Conservation (phyloP, 169 alveolate species). For the Eimeria necatrix region DNA sequence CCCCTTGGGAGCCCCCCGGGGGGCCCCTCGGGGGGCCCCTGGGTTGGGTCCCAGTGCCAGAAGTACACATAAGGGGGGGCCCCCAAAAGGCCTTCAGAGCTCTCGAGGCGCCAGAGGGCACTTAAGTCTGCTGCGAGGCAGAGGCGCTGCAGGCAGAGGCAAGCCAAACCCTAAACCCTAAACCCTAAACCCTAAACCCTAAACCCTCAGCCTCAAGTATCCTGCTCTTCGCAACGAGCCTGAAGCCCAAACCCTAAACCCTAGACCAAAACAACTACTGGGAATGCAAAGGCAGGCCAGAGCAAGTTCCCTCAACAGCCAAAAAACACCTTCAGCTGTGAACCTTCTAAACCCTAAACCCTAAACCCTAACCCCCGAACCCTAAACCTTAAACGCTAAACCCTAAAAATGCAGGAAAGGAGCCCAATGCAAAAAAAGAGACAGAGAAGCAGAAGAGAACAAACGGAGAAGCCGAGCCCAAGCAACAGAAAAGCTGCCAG, state of each 20-base stretch:
- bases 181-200: constrained; percentile 15
- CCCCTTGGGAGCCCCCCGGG: too few species aligned
- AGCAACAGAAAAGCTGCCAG: too few species aligned
- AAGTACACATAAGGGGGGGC: not conserved
- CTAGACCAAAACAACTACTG: too few species aligned
- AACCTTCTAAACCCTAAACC: too few species aligned
- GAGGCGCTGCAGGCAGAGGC: constrained; percentile 21
- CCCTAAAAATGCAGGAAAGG: not conserved
- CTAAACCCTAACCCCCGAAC: not conserved
- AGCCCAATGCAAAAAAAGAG: too few species aligned
- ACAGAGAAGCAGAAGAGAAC: not conserved
- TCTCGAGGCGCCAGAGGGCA: not conserved
- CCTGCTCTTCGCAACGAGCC: too few species aligned
- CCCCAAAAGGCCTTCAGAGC: not conserved
- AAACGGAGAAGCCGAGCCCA: not conserved
- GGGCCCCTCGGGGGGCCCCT: too few species aligned
- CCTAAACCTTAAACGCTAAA: not conserved
- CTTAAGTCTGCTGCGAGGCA: constrained; percentile 42
- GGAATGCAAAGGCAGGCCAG: too few species aligned
- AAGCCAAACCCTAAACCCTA: constrained; percentile 33
- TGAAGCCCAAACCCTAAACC: too few species aligned
- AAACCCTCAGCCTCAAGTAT: too few species aligned
- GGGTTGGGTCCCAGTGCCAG: constrained; percentile 1
- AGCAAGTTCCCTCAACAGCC: too few species aligned
- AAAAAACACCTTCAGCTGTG: too few species aligned